phyloP scores from a whole-genome alignment of 2,329 filamentous ascomycete species.

The Paecilomyces fulvus region DNA sequence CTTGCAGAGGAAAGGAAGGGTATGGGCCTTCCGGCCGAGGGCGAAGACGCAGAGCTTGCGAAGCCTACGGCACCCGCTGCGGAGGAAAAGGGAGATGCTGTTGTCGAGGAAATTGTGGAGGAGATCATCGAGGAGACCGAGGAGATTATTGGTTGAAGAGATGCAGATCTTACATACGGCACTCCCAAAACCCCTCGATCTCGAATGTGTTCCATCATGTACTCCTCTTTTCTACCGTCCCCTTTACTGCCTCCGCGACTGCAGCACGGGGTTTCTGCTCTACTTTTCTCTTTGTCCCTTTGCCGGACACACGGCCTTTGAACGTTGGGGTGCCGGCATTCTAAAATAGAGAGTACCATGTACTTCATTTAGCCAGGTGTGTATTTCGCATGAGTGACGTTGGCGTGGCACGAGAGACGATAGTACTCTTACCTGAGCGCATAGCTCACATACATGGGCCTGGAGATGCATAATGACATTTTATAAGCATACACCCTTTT shows the following conservation, averaged over 20 bases:
- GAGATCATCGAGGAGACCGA: slow-evolving; percentile 78
- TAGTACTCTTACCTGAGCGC: background rate
- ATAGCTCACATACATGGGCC: background rate
- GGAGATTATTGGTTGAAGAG: slow-evolving; percentile 53
- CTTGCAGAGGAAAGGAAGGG: slow-evolving; percentile 62
- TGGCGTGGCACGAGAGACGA: background rate
- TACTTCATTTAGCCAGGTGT: background rate
- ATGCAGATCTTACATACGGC: slow-evolving; percentile 5
- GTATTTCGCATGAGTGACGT: background rate
- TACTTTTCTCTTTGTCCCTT: background rate
- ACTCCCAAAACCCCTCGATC: background rate
- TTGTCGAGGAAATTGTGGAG: slow-evolving; percentile 83
- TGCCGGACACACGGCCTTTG: background rate
- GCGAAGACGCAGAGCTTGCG: slow-evolving; percentile 48
- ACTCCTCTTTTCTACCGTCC: slow-evolving; percentile 18
- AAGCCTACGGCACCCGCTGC: slow-evolving; percentile 45
- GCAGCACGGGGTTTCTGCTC: background rate
- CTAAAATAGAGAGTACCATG: background rate
- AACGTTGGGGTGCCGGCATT: background rate
- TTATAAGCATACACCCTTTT: background rate
- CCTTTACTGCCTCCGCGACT: slow-evolving; percentile 19
- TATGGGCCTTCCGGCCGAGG: slow-evolving; percentile 58
- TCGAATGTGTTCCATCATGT: slow-evolving; percentile 12
- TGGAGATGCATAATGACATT: background rate
- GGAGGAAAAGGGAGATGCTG: slow-evolving; percentile 60